Percentiles rank a stretch among this genome's conserved stretches.
phyloP scores from a whole-genome alignment of 768 basidiomycete species.

The Suillus discolor region DNA sequence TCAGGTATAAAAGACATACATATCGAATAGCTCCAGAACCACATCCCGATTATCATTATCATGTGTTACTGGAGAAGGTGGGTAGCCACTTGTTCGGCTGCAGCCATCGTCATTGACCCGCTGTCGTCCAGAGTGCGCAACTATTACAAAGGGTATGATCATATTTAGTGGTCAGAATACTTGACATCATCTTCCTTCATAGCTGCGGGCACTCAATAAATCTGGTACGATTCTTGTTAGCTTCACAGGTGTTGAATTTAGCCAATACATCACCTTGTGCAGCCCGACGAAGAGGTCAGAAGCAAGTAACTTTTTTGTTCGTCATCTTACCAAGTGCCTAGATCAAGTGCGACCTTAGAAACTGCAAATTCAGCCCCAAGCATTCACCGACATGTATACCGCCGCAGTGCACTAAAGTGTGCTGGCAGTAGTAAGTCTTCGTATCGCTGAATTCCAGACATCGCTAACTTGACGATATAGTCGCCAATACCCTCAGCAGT shows the following conservation, averaged over 20 bases:
- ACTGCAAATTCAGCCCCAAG: constrained; percentile 64
- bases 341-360: constrained; percentile 63
- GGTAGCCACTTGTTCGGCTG: constrained; percentile 23
- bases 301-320: constrained; percentile 7
- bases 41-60: constrained; percentile 33
- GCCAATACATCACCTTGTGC: constrained; percentile 7
- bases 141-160: constrained; percentile 50
- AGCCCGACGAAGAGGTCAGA: constrained; percentile 63
- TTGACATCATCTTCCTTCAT: constrained; percentile 12
- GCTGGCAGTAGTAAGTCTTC: constrained; percentile 70
- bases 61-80: constrained; percentile 69
- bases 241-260: neutral
- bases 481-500: constrained; percentile 67
- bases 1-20: constrained; percentile 31
- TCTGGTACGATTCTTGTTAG: constrained; percentile 38
- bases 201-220: constrained; percentile 60
- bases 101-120: constrained; percentile 22
- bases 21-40: neutral
- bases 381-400: constrained; percentile 54
- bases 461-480: constrained; percentile 34
- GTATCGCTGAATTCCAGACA: neutral
- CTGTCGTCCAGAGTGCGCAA: constrained; percentile 51
- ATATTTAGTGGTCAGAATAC: neutral
- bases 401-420: constrained; percentile 54
- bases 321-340: constrained; percentile 24